Evolutionary conservation across 371 early-diverging fungal genomes (phyloP).

Genomic region (Mortierella sp.): DNA sequence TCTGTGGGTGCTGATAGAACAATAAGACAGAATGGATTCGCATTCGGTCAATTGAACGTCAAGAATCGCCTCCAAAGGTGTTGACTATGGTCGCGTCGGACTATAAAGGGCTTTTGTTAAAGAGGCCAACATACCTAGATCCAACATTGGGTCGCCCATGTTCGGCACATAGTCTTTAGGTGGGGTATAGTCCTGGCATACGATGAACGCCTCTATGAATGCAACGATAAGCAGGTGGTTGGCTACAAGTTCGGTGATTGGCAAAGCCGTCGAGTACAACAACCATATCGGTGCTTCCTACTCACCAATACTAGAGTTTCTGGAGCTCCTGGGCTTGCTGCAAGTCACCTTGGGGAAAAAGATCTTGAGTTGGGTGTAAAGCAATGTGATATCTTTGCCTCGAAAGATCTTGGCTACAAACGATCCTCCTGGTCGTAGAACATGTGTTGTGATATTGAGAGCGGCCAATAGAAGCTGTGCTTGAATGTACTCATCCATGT

Average conservation of each 20-base stretch:
- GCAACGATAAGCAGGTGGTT: too few relatives aligned
- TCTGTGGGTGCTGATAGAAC: slow-evolving; percentile 56
- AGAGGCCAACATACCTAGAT: slow-evolving; percentile 67
- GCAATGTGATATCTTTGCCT: slow-evolving; percentile 89
- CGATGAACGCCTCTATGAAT: slow-evolving; percentile 87
- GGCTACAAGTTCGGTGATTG: too few relatives aligned
- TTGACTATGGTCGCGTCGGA: too few relatives aligned
- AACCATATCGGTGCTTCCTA: too few relatives aligned
- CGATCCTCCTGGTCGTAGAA: slow-evolving; percentile 87
- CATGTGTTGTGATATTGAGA: slow-evolving; percentile 93
- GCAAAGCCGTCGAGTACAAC: too few relatives aligned
- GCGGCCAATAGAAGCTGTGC: slow-evolving; percentile 94
- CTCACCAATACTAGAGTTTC: slow-evolving; percentile 88
- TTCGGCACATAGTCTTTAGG: slow-evolving; percentile 87
- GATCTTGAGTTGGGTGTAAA: slow-evolving; percentile 91
- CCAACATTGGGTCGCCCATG: slow-evolving; percentile 89
- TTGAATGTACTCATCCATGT: slow-evolving; percentile 99
- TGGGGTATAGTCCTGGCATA: slow-evolving; percentile 89
- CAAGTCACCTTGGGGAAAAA: slow-evolving; percentile 92
- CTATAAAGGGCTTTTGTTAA: too few relatives aligned
- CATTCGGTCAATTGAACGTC: not conserved
- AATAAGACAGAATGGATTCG: not conserved
- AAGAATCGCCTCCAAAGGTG: too few relatives aligned
- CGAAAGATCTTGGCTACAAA: slow-evolving; percentile 98
- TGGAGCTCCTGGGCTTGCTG: slow-evolving; percentile 95